Evolutionary conservation across 177 flowering plant genomes (phyloP).

Genomic region (Vitis hybrid): DNA sequence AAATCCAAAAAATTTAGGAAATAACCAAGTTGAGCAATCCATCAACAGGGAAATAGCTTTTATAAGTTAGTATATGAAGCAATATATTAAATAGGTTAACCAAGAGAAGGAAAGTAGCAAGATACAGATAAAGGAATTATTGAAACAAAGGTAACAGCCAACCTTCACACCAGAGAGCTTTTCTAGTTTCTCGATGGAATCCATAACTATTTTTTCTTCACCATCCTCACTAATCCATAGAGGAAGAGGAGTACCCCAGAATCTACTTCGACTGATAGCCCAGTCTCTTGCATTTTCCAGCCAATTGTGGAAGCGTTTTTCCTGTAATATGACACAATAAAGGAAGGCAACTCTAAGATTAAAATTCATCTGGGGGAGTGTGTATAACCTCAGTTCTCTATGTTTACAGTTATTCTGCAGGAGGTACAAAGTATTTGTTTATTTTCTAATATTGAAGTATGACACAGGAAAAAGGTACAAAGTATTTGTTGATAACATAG

Average conservation of each 20-base stretch:
- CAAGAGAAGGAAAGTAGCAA: background rate
- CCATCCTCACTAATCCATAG: constrained; percentile 95
- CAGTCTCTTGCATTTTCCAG: constrained; percentile 99
- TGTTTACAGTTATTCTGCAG: too few relatives aligned
- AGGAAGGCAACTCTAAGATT: background rate
- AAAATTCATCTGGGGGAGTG: too few relatives aligned
- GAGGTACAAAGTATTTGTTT: background rate
- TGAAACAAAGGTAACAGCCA: constrained; percentile 11
- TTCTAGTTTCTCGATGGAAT: constrained; percentile 80
- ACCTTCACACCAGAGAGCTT: constrained; percentile 85
- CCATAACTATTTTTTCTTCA: constrained; percentile 76
- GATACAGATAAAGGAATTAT: background rate
- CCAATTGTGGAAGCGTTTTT: constrained; percentile 99
- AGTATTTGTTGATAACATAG: background rate
- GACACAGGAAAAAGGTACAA: background rate
- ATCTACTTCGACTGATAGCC: constrained; percentile 96
- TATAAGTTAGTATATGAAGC: background rate
- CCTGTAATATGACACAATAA: constrained; percentile 37
- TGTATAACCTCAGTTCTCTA: too few relatives aligned
- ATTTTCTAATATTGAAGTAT: too few relatives aligned
- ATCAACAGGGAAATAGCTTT: background rate
- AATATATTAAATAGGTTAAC: background rate
- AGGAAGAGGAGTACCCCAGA: constrained; percentile 99
- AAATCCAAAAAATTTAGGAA: background rate
- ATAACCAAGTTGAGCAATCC: background rate